Evolutionary conservation across 257 asterid species (phyloP), one percentile per base, ranked within the genome.

Genomic region (Misopates orontium): DNA sequence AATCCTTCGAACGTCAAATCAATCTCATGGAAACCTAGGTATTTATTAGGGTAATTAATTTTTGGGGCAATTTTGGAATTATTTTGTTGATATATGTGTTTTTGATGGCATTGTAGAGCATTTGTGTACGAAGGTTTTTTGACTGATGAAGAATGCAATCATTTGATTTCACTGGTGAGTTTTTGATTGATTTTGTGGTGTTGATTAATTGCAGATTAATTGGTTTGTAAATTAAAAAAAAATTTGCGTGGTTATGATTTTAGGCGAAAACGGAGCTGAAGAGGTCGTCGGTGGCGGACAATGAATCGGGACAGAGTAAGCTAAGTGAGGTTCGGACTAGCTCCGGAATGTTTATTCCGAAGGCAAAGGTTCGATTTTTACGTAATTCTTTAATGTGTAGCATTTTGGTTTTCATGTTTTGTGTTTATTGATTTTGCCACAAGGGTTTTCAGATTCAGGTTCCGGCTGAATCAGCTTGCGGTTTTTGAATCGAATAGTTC

Each of bases 1-100:
- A 93, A 93, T 79, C 99, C 99, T 5, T 84, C 90, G 65, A 93
- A 84, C 83, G 99, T 87, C 87, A 86, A 79, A 70, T 82, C 83
- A 52, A 59, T 93, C 70, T 93, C 99, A 70, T 84, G 86, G 90
- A 87, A 81, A 78, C 99, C 99, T 71, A 85, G 99, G 97, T 90
- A 78, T 1, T 56, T 51, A 41, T 11, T 44, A 11, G 20, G 22
- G 25, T 8, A 16, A 17, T 7, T 41, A n/a, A n/a, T 49, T 49
- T 17, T n/a, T n/a, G n/a, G 11, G 19, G 21, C 3, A 32, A 36
- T 20, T 44, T 40, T 25, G 16, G n/a, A 9, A 10, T 39, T 63
- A 14, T 61, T 60, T 70, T 15, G 10, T 5, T 51, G 24, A 17
- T 31, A 53, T 40, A 17, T 67, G n/a, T 63, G 41, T 53, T 48